Percentiles rank a stretch among this genome's conserved stretches.
phyloP scores from a whole-genome alignment of 306 rosid species.

The Adenanthera pavonina region DNA sequence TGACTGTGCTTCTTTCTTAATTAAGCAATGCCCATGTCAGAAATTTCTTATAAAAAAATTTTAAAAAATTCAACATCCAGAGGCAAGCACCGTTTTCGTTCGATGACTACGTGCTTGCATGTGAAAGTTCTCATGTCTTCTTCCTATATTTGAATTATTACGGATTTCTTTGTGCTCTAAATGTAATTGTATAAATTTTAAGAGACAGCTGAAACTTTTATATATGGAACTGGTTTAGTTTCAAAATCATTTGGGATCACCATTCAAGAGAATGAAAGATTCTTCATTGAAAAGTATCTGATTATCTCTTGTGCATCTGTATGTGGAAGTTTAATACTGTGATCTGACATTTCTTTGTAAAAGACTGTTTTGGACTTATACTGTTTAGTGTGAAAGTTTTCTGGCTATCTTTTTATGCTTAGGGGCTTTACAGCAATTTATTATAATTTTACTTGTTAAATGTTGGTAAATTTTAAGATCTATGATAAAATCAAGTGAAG shows the following conservation, averaged over 20 bases:
- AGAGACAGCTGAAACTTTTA: neutral
- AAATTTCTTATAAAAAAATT: no score
- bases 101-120: neutral
- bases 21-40: neutral
- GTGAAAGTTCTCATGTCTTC: neutral
- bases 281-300: constrained; percentile 1
- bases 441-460: neutral
- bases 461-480: neutral
- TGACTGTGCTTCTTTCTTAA: neutral
- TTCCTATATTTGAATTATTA: neutral
- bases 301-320: neutral
- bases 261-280: neutral
- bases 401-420: neutral
- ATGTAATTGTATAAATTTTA: neutral
- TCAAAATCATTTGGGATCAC: neutral
- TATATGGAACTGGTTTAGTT: neutral
- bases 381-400: neutral
- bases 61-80: no score
- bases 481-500: neutral
- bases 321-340: neutral
- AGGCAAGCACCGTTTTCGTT: no score
- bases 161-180: neutral
- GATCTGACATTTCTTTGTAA: neutral
- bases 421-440: neutral
- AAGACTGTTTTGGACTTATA: neutral